Percentiles rank a stretch among this genome's conserved stretches.
These are phyloP conservation scores for Syzygium syzygioides DNA, from an alignment of 441 rosid genomes.

Conservation along the genomic window DNA sequence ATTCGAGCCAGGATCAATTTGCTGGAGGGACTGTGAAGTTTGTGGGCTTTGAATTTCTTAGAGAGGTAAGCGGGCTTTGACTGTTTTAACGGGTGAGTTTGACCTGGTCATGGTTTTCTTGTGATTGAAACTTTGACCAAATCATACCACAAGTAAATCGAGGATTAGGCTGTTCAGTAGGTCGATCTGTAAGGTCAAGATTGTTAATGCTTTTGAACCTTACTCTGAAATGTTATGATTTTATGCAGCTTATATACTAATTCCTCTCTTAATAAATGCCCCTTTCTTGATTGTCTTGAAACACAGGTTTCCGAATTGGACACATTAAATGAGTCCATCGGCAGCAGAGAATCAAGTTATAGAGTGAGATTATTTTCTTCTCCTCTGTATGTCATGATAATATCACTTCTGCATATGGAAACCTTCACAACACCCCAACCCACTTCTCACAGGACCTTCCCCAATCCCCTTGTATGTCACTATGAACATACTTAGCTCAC, in stretches of 20 bases:
- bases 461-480: background rate
- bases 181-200: background rate
- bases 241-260: background rate
- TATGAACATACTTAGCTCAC: background rate
- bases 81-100: background rate
- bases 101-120: background rate
- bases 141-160: background rate
- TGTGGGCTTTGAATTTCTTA: slow-evolving; percentile 51
- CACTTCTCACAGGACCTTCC: background rate
- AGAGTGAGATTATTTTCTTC: background rate
- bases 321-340: background rate
- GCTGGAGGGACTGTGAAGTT: slow-evolving; percentile 33
- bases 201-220: background rate
- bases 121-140: background rate
- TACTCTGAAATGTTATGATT: background rate
- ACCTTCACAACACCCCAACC: background rate
- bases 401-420: background rate
- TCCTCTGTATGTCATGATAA: background rate
- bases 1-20: slow-evolving; percentile 7
- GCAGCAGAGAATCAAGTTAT: background rate
- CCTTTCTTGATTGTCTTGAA: background rate
- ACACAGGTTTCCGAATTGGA: background rate
- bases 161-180: background rate
- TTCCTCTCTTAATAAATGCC: background rate
- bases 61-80: slow-evolving; percentile 19